Percentiles rank a stretch among this genome's conserved stretches.
phyloP scores from a whole-genome alignment of 1,284 basidiomycete genomes.

The Fomitiporia mediterranea region DNA sequence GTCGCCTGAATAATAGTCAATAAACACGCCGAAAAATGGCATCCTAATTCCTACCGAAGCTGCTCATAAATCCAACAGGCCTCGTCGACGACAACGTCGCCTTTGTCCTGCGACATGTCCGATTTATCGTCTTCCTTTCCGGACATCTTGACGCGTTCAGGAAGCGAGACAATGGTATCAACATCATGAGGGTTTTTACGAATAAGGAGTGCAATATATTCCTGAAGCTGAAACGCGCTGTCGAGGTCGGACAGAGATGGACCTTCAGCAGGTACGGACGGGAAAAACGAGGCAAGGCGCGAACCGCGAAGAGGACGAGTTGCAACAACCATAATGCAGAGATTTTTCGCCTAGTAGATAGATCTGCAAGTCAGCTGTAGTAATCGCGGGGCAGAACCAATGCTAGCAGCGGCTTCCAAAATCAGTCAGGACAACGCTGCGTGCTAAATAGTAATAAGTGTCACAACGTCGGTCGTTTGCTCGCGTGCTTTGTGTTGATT shows the following conservation, averaged over 20 bases:
- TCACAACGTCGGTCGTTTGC: no score
- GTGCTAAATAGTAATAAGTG: no score
- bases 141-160: constrained; percentile 39
- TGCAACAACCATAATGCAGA: constrained; percentile 6
- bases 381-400: no score
- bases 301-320: constrained; percentile 62
- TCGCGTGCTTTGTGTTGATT: no score
- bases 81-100: constrained; percentile 62
- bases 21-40: neutral
- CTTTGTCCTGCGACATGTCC: constrained; percentile 29
- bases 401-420: neutral
- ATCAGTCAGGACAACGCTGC: neutral
- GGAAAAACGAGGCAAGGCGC: constrained; percentile 72
- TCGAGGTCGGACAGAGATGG: constrained; percentile 70
- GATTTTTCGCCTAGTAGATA: no score
- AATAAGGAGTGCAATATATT: constrained; percentile 88
- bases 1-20: constrained; percentile 68
- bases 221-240: constrained; percentile 92
- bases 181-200: constrained; percentile 86
- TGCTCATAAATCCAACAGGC: constrained; percentile 96
- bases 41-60: constrained; percentile 60
- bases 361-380: no score
- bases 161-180: constrained; percentile 73
- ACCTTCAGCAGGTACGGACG: constrained; percentile 48
- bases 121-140: constrained; percentile 38